A percentile compares a stretch with the other conserved stretches of the same genome.
Evolutionary conservation across 1,284 basidiomycete genomes (phyloP).

Genomic region (Ganoderma lucidum): DNA sequence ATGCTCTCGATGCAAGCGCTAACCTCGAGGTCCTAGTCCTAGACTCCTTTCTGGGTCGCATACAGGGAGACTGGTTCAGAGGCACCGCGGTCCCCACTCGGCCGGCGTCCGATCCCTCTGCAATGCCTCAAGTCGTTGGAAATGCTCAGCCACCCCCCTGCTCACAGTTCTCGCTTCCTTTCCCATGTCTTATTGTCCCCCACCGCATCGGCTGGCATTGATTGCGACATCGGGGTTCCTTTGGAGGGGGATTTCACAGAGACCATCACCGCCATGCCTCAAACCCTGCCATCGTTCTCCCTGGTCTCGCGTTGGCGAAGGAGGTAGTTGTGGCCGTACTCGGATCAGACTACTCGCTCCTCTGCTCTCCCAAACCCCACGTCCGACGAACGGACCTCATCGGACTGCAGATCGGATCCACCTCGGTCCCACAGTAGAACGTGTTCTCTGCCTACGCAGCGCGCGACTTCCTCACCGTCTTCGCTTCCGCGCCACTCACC

Average conservation of each 20-base stretch:
- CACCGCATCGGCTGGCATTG: neutral
- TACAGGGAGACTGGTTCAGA: neutral
- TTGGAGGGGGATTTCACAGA: neutral
- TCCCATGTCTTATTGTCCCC: neutral
- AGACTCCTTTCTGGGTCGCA: neutral
- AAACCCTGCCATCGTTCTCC: neutral
- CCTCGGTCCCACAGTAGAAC: neutral
- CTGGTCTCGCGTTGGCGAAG: neutral
- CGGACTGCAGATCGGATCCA: neutral
- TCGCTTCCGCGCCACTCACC: neutral
- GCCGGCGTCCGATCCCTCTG: neutral
- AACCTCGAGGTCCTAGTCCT: neutral
- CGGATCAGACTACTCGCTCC: neutral
- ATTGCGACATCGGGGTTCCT: neutral
- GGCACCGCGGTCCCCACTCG: too few relatives aligned
- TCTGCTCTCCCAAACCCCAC: neutral
- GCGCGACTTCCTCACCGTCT: conserved; percentile 1
- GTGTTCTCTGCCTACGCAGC: neutral
- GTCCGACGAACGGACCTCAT: neutral
- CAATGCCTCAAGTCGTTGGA: neutral
- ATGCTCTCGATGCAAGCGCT: neutral
- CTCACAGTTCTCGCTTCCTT: neutral
- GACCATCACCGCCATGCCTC: neutral
- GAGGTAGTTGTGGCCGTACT: neutral
- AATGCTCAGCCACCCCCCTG: neutral